Base-by-base conservation (phyloP, 2,329 filamentous ascomycete species). In the Fusarium drepaniforme region DNA sequence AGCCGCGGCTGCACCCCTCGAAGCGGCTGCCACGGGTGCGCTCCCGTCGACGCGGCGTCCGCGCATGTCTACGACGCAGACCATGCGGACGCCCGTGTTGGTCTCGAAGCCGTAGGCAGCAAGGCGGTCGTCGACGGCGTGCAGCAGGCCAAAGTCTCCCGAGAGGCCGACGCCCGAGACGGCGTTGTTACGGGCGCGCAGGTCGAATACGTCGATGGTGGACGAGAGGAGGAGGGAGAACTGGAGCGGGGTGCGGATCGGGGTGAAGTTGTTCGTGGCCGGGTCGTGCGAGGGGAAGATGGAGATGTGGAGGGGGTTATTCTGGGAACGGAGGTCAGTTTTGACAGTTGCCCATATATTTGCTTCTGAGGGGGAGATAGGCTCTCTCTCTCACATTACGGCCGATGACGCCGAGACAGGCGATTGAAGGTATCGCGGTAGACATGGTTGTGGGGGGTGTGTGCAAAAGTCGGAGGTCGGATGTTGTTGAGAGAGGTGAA, bases 81-180 rank as follows among this genome's bases (percentile, higher is more conserved):
- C 92, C 80, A 99, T 92, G 82, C 96, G 96, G 74, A 98, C 91
- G 46, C 95, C 95, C 30, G 97, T 98, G 84, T 98, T 98, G 67
- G 97, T 98, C 84, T 98, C 90, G 91, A 94, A 98, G 79, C 97
- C 97, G 86, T 98, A 99, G 76, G 95, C 93, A 40, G 96, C 95
- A 57, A 98, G 89, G 30, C 96, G 91, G 85, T 99, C 96, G 85
- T 98, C 97, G 70, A 98, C 89, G 69, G 96, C 95, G 85, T 98
- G 96, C 61, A 99, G 89, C 15, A 98, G 90, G 35, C 97, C 96
- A 76, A 97, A 93, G 82, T 98, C 96, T 78, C 97, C 95, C 61
- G 94, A 93, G 51, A 91, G 84, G 11, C 86, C 86, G 30, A 84
- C 83, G 53, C 83, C 83, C 23, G 82, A 79, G 64, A 84, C 82